These are phyloP conservation scores for Smallanthus sonchifolius DNA, from an alignment of 129 eudicot species.

Conservation along the genomic window DNA sequence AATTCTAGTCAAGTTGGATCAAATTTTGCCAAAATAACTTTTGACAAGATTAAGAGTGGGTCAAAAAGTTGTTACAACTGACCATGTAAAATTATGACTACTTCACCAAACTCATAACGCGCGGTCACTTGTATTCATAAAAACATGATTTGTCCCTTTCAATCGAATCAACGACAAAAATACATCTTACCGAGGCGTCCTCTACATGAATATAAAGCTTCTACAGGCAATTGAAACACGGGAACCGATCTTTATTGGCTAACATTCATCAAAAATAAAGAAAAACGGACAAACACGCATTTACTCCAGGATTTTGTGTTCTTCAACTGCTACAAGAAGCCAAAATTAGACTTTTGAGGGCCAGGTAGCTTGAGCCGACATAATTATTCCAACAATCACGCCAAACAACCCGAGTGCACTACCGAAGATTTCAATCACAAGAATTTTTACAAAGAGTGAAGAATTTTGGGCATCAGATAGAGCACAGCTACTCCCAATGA, in stretches of 20 bases:
- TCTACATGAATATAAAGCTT: neutral
- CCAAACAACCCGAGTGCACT: conserved; percentile 92
- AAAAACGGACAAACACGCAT: neutral
- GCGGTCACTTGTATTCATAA: neutral
- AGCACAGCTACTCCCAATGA: conserved; percentile 91
- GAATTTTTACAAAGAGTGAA: conserved; percentile 77
- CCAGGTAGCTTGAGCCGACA: conserved; percentile 99
- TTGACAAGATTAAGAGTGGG: no score
- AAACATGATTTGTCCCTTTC: neutral
- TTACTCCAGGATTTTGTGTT: conserved; percentile 2
- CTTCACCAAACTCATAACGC: neutral
- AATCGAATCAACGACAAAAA: neutral
- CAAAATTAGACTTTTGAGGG: conserved; percentile 45
- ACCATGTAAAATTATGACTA: no score
- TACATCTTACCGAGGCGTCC: neutral
- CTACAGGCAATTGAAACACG: neutral
- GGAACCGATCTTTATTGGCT: conserved; percentile 12
- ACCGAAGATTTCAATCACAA: conserved; percentile 89
- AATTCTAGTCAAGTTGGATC: no score
- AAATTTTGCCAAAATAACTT: no score
- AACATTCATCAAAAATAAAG: conserved; percentile 24
- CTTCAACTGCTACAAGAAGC: conserved; percentile 1
- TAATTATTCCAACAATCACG: conserved; percentile 87
- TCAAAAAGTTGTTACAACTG: no score
- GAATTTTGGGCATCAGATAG: conserved; percentile 93